Evolutionary conservation across 768 basidiomycete species (phyloP).

Genomic region (Lentinus tigrinus): DNA sequence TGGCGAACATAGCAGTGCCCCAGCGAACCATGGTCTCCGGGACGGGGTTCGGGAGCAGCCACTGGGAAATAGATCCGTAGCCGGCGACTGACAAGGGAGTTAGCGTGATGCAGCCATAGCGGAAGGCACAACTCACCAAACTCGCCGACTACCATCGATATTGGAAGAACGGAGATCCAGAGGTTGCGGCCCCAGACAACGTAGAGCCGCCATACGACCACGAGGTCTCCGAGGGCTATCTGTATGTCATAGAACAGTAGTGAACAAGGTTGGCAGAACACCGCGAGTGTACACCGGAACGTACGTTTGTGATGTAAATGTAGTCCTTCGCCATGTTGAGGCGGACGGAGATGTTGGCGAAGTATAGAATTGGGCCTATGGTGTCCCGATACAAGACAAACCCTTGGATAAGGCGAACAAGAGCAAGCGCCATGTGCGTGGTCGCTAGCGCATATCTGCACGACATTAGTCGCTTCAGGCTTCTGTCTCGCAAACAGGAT

Average conservation of each 20-base stretch:
- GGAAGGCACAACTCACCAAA: background rate
- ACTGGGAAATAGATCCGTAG: constrained; percentile 3
- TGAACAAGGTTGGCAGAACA: no score
- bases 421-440: background rate
- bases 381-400: background rate
- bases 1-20: constrained; percentile 6
- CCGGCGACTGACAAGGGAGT: background rate
- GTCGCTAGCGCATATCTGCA: background rate
- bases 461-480: no score
- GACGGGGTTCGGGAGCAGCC: background rate
- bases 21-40: background rate
- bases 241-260: no score
- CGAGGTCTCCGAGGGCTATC: constrained; percentile 5
- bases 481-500: background rate
- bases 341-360: background rate
- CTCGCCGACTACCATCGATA: background rate
- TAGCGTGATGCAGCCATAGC: background rate
- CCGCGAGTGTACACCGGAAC: no score
- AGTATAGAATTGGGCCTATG: background rate
- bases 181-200: constrained; percentile 6
- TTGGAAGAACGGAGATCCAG: background rate
- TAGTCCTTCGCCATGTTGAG: constrained; percentile 9
- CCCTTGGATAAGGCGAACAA: background rate
- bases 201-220: constrained; percentile 11
- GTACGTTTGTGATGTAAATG: constrained; percentile 14